Evolutionary conservation across 2,329 filamentous ascomycete genomes (phyloP), one percentile per base, ranked within the genome.

Genomic region (Scedosporium dehoogii): DNA sequence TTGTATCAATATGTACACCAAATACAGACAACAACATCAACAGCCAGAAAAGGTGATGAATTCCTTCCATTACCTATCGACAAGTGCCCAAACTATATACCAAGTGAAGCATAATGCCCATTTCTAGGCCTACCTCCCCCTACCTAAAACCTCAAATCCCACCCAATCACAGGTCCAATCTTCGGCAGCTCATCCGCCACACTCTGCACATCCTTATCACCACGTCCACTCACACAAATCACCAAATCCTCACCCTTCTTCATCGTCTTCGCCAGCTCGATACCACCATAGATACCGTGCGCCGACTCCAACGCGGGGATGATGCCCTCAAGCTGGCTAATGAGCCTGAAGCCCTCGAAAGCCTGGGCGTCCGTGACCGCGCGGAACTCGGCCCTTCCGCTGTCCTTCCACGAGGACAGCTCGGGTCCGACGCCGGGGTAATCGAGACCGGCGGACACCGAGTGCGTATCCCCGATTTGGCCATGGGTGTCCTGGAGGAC

Each of bases 131-230:
- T 16, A n/a, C 23, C 6, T 21, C 55, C 23, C 41, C 25, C 23
- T 14, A 10, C 25, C 23, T 79, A 85, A 68, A 88, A 88, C 41
- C 85, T 79, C 69, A 88, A 71, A 68, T 88, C 85, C 85, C 85
- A 88, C 63, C 83, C 91, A 75, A 99, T 97, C 79, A 89, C 81
- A 6, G 94, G 94, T 0, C 94, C 93, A 65, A 99, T 75, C 68
- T 83, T 89, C 18, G 93, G 93, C 71, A 99, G 77, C 77, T 96
- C 91, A 71, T 99, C 94, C 0, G 94, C 94, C 60, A 99, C 93
- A 70, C 91, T 96, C 84, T 99, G 92, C 64, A 99, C 94, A 72
- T 99, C 94, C 85, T 99, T 99, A 76, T 99, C 94, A 66, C 94
- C 94, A 68, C 94, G 82, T 7, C 94, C 94, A 71, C 90, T 96